Conservation (phyloP, 345 rosid genomes). For the Hibiscus syriacus region DNA sequence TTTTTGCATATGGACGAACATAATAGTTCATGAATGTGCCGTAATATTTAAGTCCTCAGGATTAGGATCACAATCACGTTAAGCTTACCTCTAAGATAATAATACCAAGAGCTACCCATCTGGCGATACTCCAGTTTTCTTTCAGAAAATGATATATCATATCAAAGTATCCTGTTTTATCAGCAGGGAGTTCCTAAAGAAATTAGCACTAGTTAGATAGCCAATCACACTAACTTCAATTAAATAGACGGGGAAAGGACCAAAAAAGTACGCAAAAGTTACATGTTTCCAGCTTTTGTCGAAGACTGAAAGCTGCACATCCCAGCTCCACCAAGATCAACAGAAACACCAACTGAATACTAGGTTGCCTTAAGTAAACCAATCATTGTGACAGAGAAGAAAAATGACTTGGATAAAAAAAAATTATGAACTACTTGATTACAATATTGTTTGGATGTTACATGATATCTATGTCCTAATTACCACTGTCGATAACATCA, state of each 20-base stretch:
- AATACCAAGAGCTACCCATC: slow-evolving; percentile 92
- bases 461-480: slow-evolving; percentile 3
- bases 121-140: slow-evolving; percentile 71
- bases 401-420: neutral
- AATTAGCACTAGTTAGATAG: slow-evolving; percentile 7
- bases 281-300: slow-evolving; percentile 87
- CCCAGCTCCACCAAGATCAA: slow-evolving; percentile 90
- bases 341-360: slow-evolving; percentile 77
- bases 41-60: neutral
- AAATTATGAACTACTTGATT: neutral
- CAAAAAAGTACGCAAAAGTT: slow-evolving; percentile 20
- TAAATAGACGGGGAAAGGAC: neutral
- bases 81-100: slow-evolving; percentile 76
- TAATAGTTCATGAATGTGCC: neutral
- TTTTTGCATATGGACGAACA: neutral
- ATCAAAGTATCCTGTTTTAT: slow-evolving; percentile 75
- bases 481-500: neutral
- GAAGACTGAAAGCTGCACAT: slow-evolving; percentile 81
- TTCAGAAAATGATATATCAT: slow-evolving; percentile 65
- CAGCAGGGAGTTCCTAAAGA: slow-evolving; percentile 70
- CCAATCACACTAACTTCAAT: slow-evolving; percentile 4
- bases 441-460: no score
- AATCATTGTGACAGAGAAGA: slow-evolving; percentile 9
- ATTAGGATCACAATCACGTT: neutral
- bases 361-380: slow-evolving; percentile 58